Evolutionary conservation across 2,329 filamentous ascomycete genomes (phyloP).

Genomic region (Lecanicillium sp.): DNA sequence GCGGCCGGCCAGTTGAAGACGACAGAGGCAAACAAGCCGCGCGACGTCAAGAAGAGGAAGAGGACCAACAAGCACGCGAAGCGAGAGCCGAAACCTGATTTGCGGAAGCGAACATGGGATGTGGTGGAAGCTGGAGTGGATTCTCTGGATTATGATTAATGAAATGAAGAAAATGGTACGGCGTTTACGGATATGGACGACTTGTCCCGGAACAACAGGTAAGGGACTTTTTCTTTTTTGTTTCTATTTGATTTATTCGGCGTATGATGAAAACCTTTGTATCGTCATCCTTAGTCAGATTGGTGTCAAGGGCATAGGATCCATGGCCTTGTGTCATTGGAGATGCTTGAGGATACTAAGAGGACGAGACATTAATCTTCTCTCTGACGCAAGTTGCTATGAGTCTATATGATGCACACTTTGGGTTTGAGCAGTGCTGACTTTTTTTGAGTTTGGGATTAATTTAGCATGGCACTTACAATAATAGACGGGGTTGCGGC

Average conservation of each 20-base stretch:
- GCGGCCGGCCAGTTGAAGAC: neutral
- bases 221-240: conserved; percentile 6
- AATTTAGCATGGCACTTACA: no score
- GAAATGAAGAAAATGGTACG: conserved; percentile 64
- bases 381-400: conserved; percentile 37
- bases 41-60: conserved; percentile 26
- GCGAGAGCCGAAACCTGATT: conserved; percentile 49
- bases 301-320: conserved; percentile 27
- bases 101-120: conserved; percentile 63
- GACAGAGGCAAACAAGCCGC: neutral
- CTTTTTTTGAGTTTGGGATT: no score
- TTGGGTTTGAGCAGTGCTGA: neutral
- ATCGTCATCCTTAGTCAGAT: conserved; percentile 98
- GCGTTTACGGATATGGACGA: conserved; percentile 17
- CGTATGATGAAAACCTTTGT: conserved; percentile 76
- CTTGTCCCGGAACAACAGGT: conserved; percentile 9
- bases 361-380: conserved; percentile 51
- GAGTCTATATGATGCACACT: no score
- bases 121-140: conserved; percentile 56
- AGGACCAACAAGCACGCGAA: conserved; percentile 35
- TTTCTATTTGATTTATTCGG: conserved; percentile 14
- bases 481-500: no score
- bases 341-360: conserved; percentile 29
- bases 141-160: conserved; percentile 54
- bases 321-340: conserved; percentile 23